These are phyloP conservation scores for Xylaria sp. DNA, from an alignment of 2,329 filamentous ascomycete species.

Conservation along the genomic window DNA sequence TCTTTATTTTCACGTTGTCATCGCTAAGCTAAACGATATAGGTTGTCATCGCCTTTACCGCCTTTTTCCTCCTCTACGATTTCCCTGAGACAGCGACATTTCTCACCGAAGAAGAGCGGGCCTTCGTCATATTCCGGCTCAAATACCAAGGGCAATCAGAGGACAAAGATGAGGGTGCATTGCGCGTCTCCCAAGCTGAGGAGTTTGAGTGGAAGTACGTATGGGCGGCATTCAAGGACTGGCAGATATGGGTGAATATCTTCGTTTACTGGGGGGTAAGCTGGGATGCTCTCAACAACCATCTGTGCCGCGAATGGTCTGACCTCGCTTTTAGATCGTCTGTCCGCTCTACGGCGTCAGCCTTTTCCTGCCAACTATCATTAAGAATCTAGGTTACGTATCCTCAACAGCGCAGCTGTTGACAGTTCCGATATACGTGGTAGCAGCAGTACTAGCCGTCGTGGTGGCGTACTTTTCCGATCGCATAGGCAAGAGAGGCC, in stretches of 20 bases:
- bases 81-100: conserved; percentile 84
- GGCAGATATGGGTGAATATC: conserved; percentile 76
- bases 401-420: conserved; percentile 71
- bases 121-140: conserved; percentile 76
- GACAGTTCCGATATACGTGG: conserved; percentile 69
- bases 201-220: conserved; percentile 81
- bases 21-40: conserved; percentile 28
- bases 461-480: conserved; percentile 67
- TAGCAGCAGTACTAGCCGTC: conserved; percentile 70
- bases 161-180: conserved; percentile 46
- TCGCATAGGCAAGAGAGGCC: conserved; percentile 62
- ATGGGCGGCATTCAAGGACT: conserved; percentile 77
- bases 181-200: conserved; percentile 71
- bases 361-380: conserved; percentile 72
- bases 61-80: conserved; percentile 80
- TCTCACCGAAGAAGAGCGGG: conserved; percentile 75
- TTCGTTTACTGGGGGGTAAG: conserved; percentile 73
- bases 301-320: background rate
- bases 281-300: conserved; percentile 43
- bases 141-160: conserved; percentile 71
- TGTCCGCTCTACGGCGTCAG: conserved; percentile 68
- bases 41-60: conserved; percentile 68
- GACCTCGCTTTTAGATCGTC: conserved; percentile 53
- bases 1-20: background rate
- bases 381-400: conserved; percentile 67